A percentile compares a stretch with the other conserved stretches of the same genome.
These are phyloP conservation scores for Pinus tabuliformis DNA, from an alignment of 75 land plant genomes.

Conservation along the genomic window DNA sequence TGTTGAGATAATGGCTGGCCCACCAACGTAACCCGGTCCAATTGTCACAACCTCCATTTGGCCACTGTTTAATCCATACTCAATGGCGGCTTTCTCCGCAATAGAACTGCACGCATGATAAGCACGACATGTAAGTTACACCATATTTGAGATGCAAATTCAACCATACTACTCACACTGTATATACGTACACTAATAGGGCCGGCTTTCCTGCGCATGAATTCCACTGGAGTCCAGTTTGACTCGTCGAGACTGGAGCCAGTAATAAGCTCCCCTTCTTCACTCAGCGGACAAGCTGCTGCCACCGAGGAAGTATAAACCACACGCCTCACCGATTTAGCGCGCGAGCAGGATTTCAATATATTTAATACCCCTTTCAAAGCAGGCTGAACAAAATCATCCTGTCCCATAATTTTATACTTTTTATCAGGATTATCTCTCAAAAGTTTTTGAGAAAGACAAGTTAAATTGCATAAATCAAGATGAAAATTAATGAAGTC, in stretches of 20 bases:
- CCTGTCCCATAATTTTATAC: background rate
- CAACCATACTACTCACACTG: too few relatives aligned
- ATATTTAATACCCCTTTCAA: background rate
- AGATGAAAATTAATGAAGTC: too few relatives aligned
- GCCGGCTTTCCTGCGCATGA: background rate
- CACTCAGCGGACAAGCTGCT: background rate
- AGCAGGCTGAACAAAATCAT: background rate
- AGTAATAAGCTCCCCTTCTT: background rate
- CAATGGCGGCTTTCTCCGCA: slow-evolving; percentile 20
- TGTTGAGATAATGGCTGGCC: too few relatives aligned
- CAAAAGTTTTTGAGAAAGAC: too few relatives aligned
- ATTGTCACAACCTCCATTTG: too few relatives aligned
- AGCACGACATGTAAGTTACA: too few relatives aligned
- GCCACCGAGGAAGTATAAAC: background rate
- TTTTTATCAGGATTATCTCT: too few relatives aligned
- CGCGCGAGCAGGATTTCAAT: background rate
- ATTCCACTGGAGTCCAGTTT: background rate
- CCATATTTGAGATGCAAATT: too few relatives aligned
- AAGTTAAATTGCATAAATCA: too few relatives aligned
- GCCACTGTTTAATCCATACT: too few relatives aligned
- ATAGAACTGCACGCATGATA: background rate
- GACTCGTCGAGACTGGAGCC: background rate
- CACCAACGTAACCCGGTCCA: too few relatives aligned
- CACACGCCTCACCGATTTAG: background rate
- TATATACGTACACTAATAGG: background rate